These are phyloP conservation scores for Hymenoscyphus fructigenus DNA, from an alignment of 2,329 filamentous ascomycete genomes.

Conservation along the genomic window DNA sequence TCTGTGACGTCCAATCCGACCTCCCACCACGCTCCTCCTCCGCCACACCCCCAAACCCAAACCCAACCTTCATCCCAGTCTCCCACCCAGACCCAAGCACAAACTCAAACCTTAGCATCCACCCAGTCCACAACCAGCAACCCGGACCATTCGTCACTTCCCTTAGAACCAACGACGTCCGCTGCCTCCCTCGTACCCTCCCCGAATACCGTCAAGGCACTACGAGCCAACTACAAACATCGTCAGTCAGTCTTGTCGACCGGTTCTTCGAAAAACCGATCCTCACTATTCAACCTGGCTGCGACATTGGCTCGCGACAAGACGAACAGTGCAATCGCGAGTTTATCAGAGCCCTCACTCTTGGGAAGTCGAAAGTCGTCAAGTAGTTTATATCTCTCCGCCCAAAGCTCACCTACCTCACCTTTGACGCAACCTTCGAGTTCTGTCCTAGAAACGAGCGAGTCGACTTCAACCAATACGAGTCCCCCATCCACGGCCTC, in stretches of 20 bases:
- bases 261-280: constrained; percentile 27
- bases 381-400: constrained; percentile 28
- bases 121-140: background rate
- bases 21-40: background rate
- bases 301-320: constrained; percentile 35
- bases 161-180: background rate
- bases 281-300: constrained; percentile 32
- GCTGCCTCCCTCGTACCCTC: constrained; percentile 5
- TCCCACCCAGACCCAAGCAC: background rate
- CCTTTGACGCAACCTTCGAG: constrained; percentile 3
- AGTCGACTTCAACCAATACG: constrained; percentile 9
- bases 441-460: constrained; percentile 15
- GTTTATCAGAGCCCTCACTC: constrained; percentile 29
- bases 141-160: background rate
- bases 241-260: constrained; percentile 31
- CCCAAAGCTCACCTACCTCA: constrained; percentile 22
- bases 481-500: constrained; percentile 10
- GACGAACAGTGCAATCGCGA: constrained; percentile 35
- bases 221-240: constrained; percentile 21
- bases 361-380: constrained; percentile 28
- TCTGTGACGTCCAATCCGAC: background rate
- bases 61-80: background rate
- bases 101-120: constrained; percentile 3
- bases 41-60: constrained; percentile 4
- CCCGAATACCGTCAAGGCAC: constrained; percentile 8